Conservation (phyloP, 495 filamentous ascomycete genomes). For the Aspergillus wentii region DNA sequence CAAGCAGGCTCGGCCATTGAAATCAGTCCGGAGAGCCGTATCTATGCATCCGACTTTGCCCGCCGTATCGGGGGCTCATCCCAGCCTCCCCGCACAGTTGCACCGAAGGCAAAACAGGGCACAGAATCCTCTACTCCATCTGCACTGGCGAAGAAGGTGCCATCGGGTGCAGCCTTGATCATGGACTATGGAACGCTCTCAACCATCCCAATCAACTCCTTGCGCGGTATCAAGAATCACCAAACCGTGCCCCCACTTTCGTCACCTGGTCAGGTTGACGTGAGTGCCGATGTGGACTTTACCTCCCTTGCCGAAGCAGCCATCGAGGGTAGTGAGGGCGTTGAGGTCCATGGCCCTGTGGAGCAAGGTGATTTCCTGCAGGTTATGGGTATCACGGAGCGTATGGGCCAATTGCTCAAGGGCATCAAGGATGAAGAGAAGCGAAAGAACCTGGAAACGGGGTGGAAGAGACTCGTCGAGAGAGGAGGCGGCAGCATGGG, state of each 20-base stretch:
- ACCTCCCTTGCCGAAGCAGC: constrained; percentile 77
- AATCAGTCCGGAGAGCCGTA: constrained; percentile 77
- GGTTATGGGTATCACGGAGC: constrained; percentile 74
- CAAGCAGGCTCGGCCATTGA: constrained; percentile 68
- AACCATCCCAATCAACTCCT: constrained; percentile 76
- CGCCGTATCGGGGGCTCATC: constrained; percentile 69
- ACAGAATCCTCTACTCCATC: constrained; percentile 10
- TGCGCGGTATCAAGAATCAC: constrained; percentile 82
- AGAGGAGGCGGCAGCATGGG: constrained; percentile 80
- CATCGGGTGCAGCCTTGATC: constrained; percentile 83
- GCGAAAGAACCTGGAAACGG: constrained; percentile 58
- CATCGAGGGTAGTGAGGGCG: constrained; percentile 60
- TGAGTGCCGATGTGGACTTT: constrained; percentile 92
- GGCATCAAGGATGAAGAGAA: constrained; percentile 45
- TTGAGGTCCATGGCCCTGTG: constrained; percentile 92
- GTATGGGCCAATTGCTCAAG: constrained; percentile 62
- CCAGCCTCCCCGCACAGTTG: constrained; percentile 25
- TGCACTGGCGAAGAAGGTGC: constrained; percentile 41
- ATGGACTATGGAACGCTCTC: constrained; percentile 84
- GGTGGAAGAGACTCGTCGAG: constrained; percentile 77
- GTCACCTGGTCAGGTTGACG: constrained; percentile 73
- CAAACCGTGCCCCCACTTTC: constrained; percentile 68
- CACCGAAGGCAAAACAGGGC: constrained; percentile 3
- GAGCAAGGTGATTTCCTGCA: constrained; percentile 77
- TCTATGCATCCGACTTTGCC: constrained; percentile 76